Evolutionary conservation across 2,329 filamentous ascomycete species (phyloP), one percentile per base, ranked within the genome.

Genomic region (Phyllachora maydis): DNA sequence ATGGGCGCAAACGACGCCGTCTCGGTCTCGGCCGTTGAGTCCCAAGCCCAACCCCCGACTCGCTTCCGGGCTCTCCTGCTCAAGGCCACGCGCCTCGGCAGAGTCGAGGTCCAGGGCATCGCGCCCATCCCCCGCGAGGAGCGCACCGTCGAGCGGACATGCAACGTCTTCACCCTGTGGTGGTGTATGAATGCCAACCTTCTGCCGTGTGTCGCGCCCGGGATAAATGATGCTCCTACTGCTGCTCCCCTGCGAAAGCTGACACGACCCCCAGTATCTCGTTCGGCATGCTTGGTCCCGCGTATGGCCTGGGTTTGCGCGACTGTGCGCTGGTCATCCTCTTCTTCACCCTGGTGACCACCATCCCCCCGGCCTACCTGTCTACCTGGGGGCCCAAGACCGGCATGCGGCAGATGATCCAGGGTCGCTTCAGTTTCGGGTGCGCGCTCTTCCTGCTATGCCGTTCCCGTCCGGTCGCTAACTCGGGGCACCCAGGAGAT

Each of bases 231-330:
- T 14, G 10, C 14, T 10, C 5, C n/a, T 16, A n/a, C 8, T n/a
- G 5, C 5, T 14, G 14, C 18, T 14, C 9, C 3, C 4, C 11
- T 8, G 14, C 15, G 10, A 18, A 16, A 18, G 14, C 8, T 6
- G 21, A 9, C 4, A 7, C 4, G n/a, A 26, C 16, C 14, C 8
- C 11, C n/a, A 60, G 64, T 3, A 60, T 73, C 28, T 63, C 65
- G 1, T 70, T 69, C 35, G 68, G 68, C 28, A 64, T 72, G 55
- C 50, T 69, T 2, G 66, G 65, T 1, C 65, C 65, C 4, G 40
- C 56, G 19, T 49, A 49, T 8, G 59, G 59, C 3, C 47, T 72
- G 10, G 52, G 52, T 23, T 46, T 74, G 11, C 50, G 64, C 21
- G 59, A 69, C 30, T 54, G 56, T 10, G 42, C 61, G 2, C 11